Conservation (phyloP, 768 basidiomycete species). For the Filobasidium floriforme region DNA sequence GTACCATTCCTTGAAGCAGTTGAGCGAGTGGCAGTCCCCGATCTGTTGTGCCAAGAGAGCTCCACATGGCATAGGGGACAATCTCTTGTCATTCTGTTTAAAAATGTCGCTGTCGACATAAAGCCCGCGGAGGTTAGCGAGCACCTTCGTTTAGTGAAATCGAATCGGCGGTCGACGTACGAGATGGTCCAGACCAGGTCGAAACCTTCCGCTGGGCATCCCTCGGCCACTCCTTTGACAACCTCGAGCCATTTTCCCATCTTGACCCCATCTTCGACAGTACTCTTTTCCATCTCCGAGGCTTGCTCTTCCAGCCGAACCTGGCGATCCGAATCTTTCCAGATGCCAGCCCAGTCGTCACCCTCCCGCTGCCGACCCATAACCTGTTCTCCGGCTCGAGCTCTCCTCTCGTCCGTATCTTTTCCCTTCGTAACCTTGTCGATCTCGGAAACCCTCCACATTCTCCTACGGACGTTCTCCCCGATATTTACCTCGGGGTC, state of each 20-base stretch:
- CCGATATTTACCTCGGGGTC: slow-evolving; percentile 33
- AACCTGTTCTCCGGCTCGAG: not conserved
- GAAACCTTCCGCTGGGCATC: slow-evolving; percentile 22
- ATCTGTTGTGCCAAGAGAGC: slow-evolving; percentile 43
- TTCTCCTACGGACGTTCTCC: slow-evolving; percentile 34
- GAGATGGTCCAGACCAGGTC: slow-evolving; percentile 43
- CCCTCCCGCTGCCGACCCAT: not conserved
- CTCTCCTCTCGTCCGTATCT: not conserved
- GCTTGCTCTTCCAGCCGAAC: not conserved
- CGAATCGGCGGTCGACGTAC: slow-evolving; percentile 21
- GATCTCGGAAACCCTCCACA: slow-evolving; percentile 20
- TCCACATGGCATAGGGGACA: slow-evolving; percentile 41
- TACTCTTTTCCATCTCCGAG: not conserved
- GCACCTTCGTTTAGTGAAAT: not conserved
- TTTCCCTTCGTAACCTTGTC: not conserved
- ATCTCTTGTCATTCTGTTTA: slow-evolving; percentile 33
- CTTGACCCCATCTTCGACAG: slow-evolving; percentile 15
- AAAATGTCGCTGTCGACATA: slow-evolving; percentile 38
- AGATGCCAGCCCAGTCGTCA: not conserved
- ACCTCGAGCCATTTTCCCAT: slow-evolving; percentile 14
- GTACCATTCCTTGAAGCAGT: slow-evolving; percentile 41
- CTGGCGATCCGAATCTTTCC: not conserved
- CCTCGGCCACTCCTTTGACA: slow-evolving; percentile 13
- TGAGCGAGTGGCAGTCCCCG: slow-evolving; percentile 39
- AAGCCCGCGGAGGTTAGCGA: not conserved